phyloP scores from a whole-genome alignment of 2,329 filamentous ascomycete species.

The Venturia pyrina region DNA sequence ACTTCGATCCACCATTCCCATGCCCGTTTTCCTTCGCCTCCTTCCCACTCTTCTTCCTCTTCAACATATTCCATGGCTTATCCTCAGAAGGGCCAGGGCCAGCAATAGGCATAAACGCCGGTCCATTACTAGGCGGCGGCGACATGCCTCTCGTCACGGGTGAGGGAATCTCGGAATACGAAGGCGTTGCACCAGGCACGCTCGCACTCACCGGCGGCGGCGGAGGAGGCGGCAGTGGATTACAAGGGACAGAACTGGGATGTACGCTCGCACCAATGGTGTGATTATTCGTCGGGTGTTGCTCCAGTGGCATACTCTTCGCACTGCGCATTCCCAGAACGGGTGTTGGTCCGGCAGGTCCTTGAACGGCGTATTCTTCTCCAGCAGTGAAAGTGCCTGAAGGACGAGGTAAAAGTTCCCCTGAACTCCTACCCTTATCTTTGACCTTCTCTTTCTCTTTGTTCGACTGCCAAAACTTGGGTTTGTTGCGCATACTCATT shows the following conservation, averaged over 20 bases:
- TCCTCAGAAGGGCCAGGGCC: not conserved
- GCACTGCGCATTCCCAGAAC: not conserved
- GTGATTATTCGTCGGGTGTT: not conserved
- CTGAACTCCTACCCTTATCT: slow-evolving; percentile 15
- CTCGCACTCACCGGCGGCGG: not conserved
- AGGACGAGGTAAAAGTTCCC: slow-evolving; percentile 7
- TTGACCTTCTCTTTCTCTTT: slow-evolving; percentile 24
- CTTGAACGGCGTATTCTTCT: not conserved
- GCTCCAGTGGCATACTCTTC: not conserved
- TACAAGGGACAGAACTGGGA: not conserved
- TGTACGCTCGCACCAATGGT: not conserved
- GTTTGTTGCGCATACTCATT: slow-evolving; percentile 70
- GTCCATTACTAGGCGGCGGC: not conserved
- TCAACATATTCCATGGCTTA: not conserved
- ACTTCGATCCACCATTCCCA: slow-evolving; percentile 35
- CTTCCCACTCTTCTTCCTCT: slow-evolving; percentile 18
- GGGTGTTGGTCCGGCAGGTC: not conserved
- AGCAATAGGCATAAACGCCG: not conserved
- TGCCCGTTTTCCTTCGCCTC: slow-evolving; percentile 35
- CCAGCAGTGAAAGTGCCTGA: not conserved
- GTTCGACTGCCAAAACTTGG: slow-evolving; percentile 51
- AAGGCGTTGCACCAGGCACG: not conserved
- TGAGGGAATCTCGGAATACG: not conserved
- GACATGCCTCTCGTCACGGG: not conserved
- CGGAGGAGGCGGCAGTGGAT: not conserved